phyloP scores from a whole-genome alignment of 1,284 basidiomycete species.

The Pholiota adiposa region DNA sequence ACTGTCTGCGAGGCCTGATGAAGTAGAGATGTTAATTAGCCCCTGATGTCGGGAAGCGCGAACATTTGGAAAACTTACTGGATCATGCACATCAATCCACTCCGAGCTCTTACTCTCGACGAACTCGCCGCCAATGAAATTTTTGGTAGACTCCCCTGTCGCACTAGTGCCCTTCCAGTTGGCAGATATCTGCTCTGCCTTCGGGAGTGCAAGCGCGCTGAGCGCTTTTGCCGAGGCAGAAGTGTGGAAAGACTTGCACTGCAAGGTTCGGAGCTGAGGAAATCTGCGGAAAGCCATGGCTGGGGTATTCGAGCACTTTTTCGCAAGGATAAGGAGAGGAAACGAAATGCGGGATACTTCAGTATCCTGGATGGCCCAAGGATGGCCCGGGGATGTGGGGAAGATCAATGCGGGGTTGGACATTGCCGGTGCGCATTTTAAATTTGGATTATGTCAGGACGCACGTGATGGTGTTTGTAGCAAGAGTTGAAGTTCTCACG shows the following conservation, averaged over 20 bases:
- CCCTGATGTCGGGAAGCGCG: not conserved
- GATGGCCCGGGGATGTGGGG: not conserved
- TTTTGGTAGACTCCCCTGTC: conserved; percentile 83
- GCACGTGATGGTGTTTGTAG: not conserved
- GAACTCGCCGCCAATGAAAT: conserved; percentile 89
- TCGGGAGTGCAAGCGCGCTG: conserved; percentile 54
- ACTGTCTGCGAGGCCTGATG: conserved; percentile 85
- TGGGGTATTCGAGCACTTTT: not conserved
- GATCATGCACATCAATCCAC: conserved; percentile 89
- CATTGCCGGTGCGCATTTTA: not conserved
- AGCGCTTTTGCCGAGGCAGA: conserved; percentile 52
- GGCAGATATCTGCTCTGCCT: conserved; percentile 68
- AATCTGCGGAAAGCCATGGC: conserved; percentile 36
- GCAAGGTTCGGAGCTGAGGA: conserved; percentile 35
- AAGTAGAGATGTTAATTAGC: conserved; percentile 4
- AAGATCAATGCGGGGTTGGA: not conserved
- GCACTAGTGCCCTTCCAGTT: conserved; percentile 88
- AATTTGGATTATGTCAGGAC: not conserved
- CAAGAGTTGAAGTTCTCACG: not conserved
- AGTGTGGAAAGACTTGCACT: conserved; percentile 42
- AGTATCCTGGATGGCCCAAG: not conserved
- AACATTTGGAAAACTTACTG: conserved; percentile 51
- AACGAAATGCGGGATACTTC: not conserved
- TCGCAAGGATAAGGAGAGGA: not conserved
- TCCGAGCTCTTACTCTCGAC: conserved; percentile 77